These are phyloP conservation scores for Plantago elongata DNA, from an alignment of 257 asterid genomes.

Conservation along the genomic window DNA sequence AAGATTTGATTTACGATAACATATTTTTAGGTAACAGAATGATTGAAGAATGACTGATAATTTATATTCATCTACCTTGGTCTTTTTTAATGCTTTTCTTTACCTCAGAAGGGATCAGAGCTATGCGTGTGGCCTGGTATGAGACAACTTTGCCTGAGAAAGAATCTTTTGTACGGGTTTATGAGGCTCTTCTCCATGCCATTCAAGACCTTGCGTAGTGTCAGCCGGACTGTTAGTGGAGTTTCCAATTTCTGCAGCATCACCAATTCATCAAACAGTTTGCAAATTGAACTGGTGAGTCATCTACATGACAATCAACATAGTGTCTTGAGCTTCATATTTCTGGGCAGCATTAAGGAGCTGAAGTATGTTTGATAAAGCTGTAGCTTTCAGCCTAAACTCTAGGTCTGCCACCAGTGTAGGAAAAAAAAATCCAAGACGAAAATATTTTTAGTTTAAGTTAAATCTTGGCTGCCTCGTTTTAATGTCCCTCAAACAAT, in stretches of 20 bases:
- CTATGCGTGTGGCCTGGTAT: slow-evolving; percentile 83
- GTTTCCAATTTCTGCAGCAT: slow-evolving; percentile 77
- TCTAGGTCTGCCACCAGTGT: too few species aligned
- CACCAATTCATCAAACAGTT: slow-evolving; percentile 51
- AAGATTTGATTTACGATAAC: too few species aligned
- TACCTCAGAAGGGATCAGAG: slow-evolving; percentile 58
- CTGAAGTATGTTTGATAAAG: too few species aligned
- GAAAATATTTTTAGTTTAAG: too few species aligned
- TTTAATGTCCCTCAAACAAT: too few species aligned
- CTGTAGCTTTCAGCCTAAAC: too few species aligned
- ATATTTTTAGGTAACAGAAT: too few species aligned
- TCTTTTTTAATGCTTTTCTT: slow-evolving; percentile 8
- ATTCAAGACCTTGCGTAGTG: slow-evolving; percentile 73
- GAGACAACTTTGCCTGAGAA: slow-evolving; percentile 80
- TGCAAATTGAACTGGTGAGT: slow-evolving; percentile 87
- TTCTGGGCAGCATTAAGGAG: too few species aligned
- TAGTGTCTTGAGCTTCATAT: background rate
- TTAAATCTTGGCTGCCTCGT: too few species aligned
- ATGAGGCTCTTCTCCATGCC: slow-evolving; percentile 75
- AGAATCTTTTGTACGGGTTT: slow-evolving; percentile 68
- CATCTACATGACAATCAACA: background rate
- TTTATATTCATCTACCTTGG: background rate
- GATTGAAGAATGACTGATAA: too few species aligned
- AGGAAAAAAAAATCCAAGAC: too few species aligned
- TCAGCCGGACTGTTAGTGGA: slow-evolving; percentile 57